These are phyloP conservation scores for Eutrema japonicum DNA, from an alignment of 345 rosid species.

Conservation along the genomic window DNA sequence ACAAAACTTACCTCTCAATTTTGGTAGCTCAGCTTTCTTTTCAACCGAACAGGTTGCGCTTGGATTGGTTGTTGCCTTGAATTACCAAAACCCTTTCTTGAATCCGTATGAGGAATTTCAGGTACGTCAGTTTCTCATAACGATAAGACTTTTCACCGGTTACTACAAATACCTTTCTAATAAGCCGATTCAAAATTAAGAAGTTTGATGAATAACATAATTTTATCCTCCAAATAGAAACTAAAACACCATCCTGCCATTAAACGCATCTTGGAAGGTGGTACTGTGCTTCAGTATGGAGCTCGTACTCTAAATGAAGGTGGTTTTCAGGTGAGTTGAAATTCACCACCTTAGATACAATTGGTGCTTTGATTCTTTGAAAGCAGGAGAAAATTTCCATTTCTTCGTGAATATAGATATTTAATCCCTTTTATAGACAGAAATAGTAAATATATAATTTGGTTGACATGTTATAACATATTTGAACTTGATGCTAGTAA, in stretches of 20 bases:
- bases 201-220: not conserved
- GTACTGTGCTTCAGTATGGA: constrained; percentile 86
- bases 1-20: constrained; percentile 4
- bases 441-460: not conserved
- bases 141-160: not conserved
- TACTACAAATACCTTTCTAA: constrained; percentile 1
- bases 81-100: constrained; percentile 83
- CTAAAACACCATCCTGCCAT: constrained; percentile 94
- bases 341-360: not conserved
- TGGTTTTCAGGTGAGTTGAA: constrained; percentile 84
- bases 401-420: too few relatives aligned
- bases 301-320: constrained; percentile 98
- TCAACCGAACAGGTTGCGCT: constrained; percentile 65
- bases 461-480: constrained; percentile 25
- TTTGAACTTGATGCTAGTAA: constrained; percentile 77
- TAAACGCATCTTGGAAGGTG: constrained; percentile 81
- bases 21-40: constrained; percentile 35
- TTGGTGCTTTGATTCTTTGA: constrained; percentile 4
- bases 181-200: not conserved
- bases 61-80: constrained; percentile 88
- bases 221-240: constrained; percentile 53
- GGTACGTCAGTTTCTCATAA: constrained; percentile 47
- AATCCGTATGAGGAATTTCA: constrained; percentile 95
- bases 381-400: not conserved
- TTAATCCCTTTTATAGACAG: too few relatives aligned